Evolutionary conservation across 2,329 filamentous ascomycete species (phyloP), one percentile per base, ranked within the genome.

Genomic region (Pseudocercospora macadamiae): DNA sequence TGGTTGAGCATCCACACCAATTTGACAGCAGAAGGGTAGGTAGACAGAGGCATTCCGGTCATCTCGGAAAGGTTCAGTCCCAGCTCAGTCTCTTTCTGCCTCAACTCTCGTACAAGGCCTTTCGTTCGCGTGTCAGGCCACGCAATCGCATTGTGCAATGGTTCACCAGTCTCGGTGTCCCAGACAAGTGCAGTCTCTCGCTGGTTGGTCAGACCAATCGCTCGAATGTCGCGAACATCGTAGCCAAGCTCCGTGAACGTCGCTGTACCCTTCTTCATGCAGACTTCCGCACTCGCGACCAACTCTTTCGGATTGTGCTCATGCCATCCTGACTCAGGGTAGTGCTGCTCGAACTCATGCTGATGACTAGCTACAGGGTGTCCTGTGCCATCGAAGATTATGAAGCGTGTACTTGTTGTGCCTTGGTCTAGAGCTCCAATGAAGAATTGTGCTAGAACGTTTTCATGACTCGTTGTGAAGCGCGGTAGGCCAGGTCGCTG

Each of bases 381-480:
- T 52, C 92, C 91, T 30, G 84, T 78, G 64, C 86, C 86, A 75
- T 96, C 87, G 78, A 96, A 96, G 72, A 97, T 93, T 67, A 96
- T 84, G 76, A 96, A 96, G 39, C 92, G 85, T 36, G 91, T 90
- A 59, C 89, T 93, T 25, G 92, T 96, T 10, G 92, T 96, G 59
- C 92, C 92, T 71, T 96, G 91, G 72, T 96, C 92, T 71, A 96
- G 93, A 64, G 89, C 90, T 59, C 91, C 92, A 62, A 96, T 88
- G 70, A 90, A 96, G 78, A 84, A 69, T 32, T 66, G 61, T n/a
- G 66, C 59, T 6, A 74, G 62, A 10, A 71, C 66, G 47, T 73
- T 71, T 51, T 74, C 71, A 58, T 72, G 69, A 39, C 66, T 70
- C 14, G 68, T 69, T 3, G 70, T 71, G 64, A 73, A 73, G 42